These are phyloP conservation scores for Phlebopus sp. DNA, from an alignment of 1,284 basidiomycete species.

Conservation along the genomic window DNA sequence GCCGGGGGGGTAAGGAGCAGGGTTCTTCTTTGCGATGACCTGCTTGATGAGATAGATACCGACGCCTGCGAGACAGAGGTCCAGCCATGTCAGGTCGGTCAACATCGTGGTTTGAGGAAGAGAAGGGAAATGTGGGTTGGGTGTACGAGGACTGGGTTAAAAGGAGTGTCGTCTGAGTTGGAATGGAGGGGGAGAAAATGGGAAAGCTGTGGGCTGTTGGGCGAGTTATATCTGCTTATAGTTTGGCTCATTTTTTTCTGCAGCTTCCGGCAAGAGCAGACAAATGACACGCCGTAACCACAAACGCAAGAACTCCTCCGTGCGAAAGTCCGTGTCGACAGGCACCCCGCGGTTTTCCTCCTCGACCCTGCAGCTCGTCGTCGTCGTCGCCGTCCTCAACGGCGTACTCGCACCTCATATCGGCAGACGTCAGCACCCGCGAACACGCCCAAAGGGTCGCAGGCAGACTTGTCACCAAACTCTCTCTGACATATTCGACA, in stretches of 20 bases:
- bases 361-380: background rate
- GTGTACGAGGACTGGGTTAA: background rate
- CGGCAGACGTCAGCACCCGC: too few relatives aligned
- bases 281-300: background rate
- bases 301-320: background rate
- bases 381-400: background rate
- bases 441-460: too few relatives aligned
- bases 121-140: background rate
- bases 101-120: conserved; percentile 16
- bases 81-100: conserved; percentile 28
- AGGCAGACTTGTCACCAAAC: too few relatives aligned
- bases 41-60: conserved; percentile 30
- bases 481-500: too few relatives aligned
- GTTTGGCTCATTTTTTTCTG: background rate
- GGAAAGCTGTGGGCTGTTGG: background rate
- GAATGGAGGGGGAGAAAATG: background rate
- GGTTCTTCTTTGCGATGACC: conserved; percentile 19
- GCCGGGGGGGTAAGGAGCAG: conserved; percentile 29
- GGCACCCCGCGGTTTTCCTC: background rate
- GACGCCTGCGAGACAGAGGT: conserved; percentile 30
- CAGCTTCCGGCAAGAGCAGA: background rate
- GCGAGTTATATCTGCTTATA: conserved; percentile 5
- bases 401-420: too few relatives aligned
- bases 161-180: background rate
- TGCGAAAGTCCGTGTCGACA: background rate